phyloP scores from a whole-genome alignment of 2,329 filamentous ascomycete species.

The Fusarium sp. region DNA sequence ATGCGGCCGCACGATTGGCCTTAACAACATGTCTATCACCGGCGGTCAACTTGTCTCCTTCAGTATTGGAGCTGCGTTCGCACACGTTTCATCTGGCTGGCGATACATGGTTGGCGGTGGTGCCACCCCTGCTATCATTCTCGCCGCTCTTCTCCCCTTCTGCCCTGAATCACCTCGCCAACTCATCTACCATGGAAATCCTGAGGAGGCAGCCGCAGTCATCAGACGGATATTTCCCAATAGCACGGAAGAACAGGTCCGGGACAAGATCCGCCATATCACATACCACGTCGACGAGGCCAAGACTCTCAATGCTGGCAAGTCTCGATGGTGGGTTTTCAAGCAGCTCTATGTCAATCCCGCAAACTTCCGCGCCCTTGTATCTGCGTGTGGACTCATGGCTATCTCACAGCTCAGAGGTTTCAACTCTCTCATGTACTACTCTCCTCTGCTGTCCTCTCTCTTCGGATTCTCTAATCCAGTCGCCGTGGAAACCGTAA shows the following conservation, averaged over 20 bases:
- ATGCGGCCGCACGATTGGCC: slow-evolving; percentile 61
- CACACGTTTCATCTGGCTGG: slow-evolving; percentile 60
- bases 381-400: slow-evolving; percentile 64
- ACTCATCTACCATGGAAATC: slow-evolving; percentile 57
- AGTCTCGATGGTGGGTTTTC: slow-evolving; percentile 56
- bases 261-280: slow-evolving; percentile 59
- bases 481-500: slow-evolving; percentile 59
- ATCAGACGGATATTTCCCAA: slow-evolving; percentile 57
- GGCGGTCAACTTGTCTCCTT: slow-evolving; percentile 58
- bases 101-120: slow-evolving; percentile 63
- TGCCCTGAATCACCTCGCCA: slow-evolving; percentile 64
- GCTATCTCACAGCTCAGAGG: slow-evolving; percentile 64
- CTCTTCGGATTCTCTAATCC: slow-evolving; percentile 64
- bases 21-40: slow-evolving; percentile 62
- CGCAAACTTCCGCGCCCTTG: slow-evolving; percentile 59
- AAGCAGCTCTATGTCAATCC: slow-evolving; percentile 60
- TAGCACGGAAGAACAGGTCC: slow-evolving; percentile 57
- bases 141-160: slow-evolving; percentile 57
- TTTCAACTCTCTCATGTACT: slow-evolving; percentile 66
- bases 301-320: slow-evolving; percentile 55
- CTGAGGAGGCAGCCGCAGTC: slow-evolving; percentile 55
- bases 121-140: slow-evolving; percentile 60
- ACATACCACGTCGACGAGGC: slow-evolving; percentile 53
- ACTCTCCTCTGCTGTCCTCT: slow-evolving; percentile 62
- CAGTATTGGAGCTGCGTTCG: slow-evolving; percentile 56